Percentiles rank a stretch among this genome's conserved stretches.
Evolutionary conservation across 2,329 filamentous ascomycete genomes (phyloP).

Genomic region (Seiridium unicorne): DNA sequence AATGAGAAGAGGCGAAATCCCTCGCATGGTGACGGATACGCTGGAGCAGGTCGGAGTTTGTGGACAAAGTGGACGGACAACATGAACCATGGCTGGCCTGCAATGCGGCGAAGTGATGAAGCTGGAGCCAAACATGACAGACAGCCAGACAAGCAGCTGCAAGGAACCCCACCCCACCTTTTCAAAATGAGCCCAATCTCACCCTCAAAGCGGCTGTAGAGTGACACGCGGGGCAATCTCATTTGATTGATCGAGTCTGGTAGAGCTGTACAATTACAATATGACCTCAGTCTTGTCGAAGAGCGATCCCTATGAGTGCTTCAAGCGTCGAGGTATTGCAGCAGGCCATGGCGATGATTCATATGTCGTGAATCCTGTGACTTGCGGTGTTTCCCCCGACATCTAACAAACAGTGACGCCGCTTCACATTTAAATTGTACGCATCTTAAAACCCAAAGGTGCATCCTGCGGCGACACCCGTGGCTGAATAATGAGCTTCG

Average conservation of each 20-base stretch:
- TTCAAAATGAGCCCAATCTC: constrained; percentile 1
- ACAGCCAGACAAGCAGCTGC: neutral
- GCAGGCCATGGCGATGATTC: too few relatives aligned
- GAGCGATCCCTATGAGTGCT: too few relatives aligned
- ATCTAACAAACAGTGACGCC: too few relatives aligned
- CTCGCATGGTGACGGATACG: neutral
- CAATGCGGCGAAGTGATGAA: neutral
- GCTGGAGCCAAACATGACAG: neutral
- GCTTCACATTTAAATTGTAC: too few relatives aligned
- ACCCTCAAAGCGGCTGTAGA: neutral
- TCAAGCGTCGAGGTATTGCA: too few relatives aligned
- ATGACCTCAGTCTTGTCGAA: too few relatives aligned
- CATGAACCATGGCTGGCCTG: neutral
- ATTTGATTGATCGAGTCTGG: too few relatives aligned
- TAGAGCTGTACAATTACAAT: too few relatives aligned
- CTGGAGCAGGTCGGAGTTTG: neutral
- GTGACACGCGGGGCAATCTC: neutral
- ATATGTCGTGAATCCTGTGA: too few relatives aligned
- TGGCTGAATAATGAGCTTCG: constrained; percentile 6
- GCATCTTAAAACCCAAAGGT: neutral
- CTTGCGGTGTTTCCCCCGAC: too few relatives aligned
- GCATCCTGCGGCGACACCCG: neutral
- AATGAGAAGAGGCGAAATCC: neutral
- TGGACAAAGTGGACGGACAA: neutral
- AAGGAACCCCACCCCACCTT: neutral